Percentiles rank a stretch among this genome's conserved stretches.
These are phyloP conservation scores for Aspergillus heteromorphus DNA, from an alignment of 495 filamentous ascomycete species.

Conservation along the genomic window DNA sequence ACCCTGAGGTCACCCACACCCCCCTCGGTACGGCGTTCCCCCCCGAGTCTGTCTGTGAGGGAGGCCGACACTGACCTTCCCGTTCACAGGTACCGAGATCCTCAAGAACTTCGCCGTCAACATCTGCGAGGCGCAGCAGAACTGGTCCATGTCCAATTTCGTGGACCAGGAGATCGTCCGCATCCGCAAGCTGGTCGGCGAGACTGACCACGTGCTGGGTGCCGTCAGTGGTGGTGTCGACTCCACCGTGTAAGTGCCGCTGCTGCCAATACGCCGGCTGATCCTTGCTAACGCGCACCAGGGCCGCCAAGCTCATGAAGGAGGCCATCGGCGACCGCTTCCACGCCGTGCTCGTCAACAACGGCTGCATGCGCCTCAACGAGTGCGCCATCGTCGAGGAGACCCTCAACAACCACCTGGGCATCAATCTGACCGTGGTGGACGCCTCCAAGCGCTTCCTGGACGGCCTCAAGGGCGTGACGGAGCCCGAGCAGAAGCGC, in stretches of 20 bases:
- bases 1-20: constrained; percentile 76
- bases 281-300: neutral
- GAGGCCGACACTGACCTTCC: neutral
- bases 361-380: constrained; percentile 79
- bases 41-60: neutral
- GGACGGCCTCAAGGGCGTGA: constrained; percentile 63
- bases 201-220: constrained; percentile 75
- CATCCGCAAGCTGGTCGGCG: constrained; percentile 72
- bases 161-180: constrained; percentile 69
- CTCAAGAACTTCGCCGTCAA: constrained; percentile 75
- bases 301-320: constrained; percentile 80
- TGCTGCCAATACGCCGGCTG: neutral
- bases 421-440: constrained; percentile 85
- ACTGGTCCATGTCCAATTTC: constrained; percentile 83
- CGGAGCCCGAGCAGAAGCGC: constrained; percentile 84
- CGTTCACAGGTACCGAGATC: constrained; percentile 50
- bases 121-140: constrained; percentile 66
- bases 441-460: constrained; percentile 77
- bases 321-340: constrained; percentile 82
- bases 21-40: constrained; percentile 20
- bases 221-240: constrained; percentile 91
- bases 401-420: constrained; percentile 67
- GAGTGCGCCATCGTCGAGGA: constrained; percentile 77
- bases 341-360: constrained; percentile 84
- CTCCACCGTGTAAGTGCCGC: constrained; percentile 53